Evolutionary conservation across 192 early-diverging fungal genomes (phyloP).

Genomic region (Entomortierella lignicola): DNA sequence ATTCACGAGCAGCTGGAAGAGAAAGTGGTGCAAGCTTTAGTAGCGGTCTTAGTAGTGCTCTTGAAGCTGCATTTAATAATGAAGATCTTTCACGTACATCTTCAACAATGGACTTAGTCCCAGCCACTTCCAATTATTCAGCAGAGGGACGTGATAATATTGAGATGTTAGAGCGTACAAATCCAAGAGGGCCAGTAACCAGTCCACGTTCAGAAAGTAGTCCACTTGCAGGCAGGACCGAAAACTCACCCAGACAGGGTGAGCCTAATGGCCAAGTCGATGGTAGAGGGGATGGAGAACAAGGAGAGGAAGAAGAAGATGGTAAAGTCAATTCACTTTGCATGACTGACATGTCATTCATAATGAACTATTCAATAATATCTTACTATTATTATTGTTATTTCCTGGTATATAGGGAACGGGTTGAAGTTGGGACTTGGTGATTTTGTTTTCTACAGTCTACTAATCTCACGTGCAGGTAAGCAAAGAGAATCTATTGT

Average conservation of each 20-base stretch:
- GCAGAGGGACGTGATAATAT: conserved; percentile 12
- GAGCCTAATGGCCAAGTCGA: not conserved
- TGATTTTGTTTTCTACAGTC: conserved; percentile 93
- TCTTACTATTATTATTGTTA: not conserved
- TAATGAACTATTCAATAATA: no score
- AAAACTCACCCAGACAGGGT: not conserved
- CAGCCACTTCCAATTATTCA: not conserved
- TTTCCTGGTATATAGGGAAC: conserved; percentile 53
- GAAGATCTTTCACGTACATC: conserved; percentile 11
- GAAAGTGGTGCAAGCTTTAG: conserved; percentile 23
- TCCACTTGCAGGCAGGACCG: not conserved
- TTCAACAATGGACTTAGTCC: conserved; percentile 31
- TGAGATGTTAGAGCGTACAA: conserved; percentile 20
- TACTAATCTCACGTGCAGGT: conserved; percentile 83
- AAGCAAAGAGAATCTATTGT: conserved; percentile 7
- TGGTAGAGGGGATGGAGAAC: conserved; percentile 11
- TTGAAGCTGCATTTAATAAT: conserved; percentile 15
- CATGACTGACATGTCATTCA: no score
- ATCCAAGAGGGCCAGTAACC: not conserved
- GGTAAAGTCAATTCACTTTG: no score
- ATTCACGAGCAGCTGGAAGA: conserved; percentile 27
- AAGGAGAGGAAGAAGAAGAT: conserved; percentile 54
- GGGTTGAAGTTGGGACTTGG: conserved; percentile 90
- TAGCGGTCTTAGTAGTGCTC: conserved; percentile 28
- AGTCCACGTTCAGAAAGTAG: conserved; percentile 10